Conservation (phyloP, 2,329 filamentous ascomycete species). For the Calonectria pseudoturangicola region DNA sequence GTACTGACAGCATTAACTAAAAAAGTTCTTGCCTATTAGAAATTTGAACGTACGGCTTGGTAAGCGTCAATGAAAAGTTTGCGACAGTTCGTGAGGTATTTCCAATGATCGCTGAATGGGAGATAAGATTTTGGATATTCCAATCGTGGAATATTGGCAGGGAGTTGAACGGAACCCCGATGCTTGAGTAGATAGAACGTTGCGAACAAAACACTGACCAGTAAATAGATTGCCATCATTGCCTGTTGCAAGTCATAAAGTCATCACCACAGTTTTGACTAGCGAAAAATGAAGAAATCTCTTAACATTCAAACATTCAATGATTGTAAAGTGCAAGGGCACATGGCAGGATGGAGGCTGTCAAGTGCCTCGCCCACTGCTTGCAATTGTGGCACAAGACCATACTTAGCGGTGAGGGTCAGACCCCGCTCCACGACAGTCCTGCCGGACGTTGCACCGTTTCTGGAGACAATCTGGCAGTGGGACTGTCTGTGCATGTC, state of each 20-base stretch:
- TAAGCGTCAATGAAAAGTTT: conserved; percentile 29
- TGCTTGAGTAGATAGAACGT: neutral
- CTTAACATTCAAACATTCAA: neutral
- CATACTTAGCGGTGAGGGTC: too few species aligned
- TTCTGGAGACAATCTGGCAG: too few species aligned
- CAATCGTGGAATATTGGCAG: conserved; percentile 30
- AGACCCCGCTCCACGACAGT: too few species aligned
- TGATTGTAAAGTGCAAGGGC: too few species aligned
- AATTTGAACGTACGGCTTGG: neutral
- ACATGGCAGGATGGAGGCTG: too few species aligned
- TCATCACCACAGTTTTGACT: neutral
- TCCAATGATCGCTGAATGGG: conserved; percentile 33
- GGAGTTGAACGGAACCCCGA: conserved; percentile 8
- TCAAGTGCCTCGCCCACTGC: too few species aligned
- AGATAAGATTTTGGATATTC: conserved; percentile 19
- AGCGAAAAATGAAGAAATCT: neutral
- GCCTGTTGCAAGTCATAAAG: neutral
- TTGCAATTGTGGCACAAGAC: too few species aligned
- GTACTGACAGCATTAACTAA: conserved; percentile 6
- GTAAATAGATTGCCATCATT: conserved; percentile 33
- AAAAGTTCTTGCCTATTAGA: neutral
- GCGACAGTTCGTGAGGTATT: conserved; percentile 29
- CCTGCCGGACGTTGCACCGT: too few species aligned
- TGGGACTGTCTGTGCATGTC: too few species aligned
- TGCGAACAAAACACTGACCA: conserved; percentile 12